These are phyloP conservation scores for Diutina ranongensis DNA, from an alignment of 1,139 yeast species.

Conservation along the genomic window DNA sequence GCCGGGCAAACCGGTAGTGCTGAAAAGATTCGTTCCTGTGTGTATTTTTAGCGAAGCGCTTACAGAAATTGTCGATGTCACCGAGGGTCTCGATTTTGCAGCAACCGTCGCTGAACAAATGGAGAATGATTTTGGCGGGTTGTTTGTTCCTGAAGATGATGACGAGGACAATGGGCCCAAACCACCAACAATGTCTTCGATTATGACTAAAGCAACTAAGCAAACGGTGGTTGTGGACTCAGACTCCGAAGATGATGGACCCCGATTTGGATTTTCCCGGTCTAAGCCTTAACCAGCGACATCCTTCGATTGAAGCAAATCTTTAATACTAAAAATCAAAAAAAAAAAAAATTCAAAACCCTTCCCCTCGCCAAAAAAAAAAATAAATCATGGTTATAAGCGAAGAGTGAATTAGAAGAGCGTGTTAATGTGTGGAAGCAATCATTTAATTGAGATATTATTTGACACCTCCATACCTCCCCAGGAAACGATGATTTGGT, in stretches of 20 bases:
- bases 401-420: too few species aligned
- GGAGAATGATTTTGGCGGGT: background rate
- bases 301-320: too few species aligned
- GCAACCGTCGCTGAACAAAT: background rate
- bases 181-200: background rate
- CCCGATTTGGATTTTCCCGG: background rate
- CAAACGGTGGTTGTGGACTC: background rate
- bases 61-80: background rate
- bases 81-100: background rate
- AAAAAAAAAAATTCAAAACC: too few species aligned
- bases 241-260: slow-evolving; percentile 3
- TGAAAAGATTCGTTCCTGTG: background rate
- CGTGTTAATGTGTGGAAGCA: too few species aligned
- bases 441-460: too few species aligned
- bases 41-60: background rate
- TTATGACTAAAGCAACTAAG: background rate
- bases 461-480: too few species aligned
- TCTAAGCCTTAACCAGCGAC: too few species aligned
- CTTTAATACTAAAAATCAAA: too few species aligned
- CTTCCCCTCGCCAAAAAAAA: too few species aligned
- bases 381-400: too few species aligned
- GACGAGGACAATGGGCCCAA: background rate
- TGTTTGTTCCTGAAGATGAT: background rate
- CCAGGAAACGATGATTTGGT: too few species aligned
- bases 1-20: background rate